Evolutionary conservation across 1,139 yeast species (phyloP), one percentile per base, ranked within the genome.

Genomic region (Yarrowia galli): DNA sequence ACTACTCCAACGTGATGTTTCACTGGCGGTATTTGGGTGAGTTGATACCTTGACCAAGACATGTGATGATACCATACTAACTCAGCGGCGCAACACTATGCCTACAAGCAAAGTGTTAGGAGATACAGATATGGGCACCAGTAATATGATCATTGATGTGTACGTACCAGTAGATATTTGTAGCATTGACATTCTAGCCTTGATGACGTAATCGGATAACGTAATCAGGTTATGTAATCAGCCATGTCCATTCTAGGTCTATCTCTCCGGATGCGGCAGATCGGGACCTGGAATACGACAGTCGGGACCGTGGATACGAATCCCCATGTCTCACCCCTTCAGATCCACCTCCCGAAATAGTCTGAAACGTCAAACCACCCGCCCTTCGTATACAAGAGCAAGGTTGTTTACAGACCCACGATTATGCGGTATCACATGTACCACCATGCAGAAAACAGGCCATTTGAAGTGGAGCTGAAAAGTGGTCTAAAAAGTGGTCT

Each of bases 11-110:
- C 38, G 42, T 42, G 20, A 13, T 13, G 42, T 18, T 25, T n/a
- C 64, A 54, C n/a, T 54, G 61, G 61, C 36, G 36, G 36, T n/a
- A 23, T 18, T 23, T 54, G 46, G 22, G 61, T 54, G 46, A 54
- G 61, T 54, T 10, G 8, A 28, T 6, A 10, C 10, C n/a, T 18
- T n/a, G n/a, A 18, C 13, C 3, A 6, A 16, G 45, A n/a, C 18
- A 13, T 10, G 10, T 10, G 36, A 4, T 35, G 36, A 28, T 28
- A 28, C 32, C 49, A 13, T 23, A 46, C 60, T 53, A 36, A 53
- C 60, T 3, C 60, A 53, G 60, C 13, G 5, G 38, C 45, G 7
- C 60, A 53, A 9, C 60, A 53, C 23, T 8, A 36, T 9, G 45
- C 49, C 36, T 40, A 56, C 25, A 40, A 56, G 38, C 25, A 25